Evolutionary conservation across 495 filamentous ascomycete species (phyloP).

Genomic region (Cladorrhinum samala): DNA sequence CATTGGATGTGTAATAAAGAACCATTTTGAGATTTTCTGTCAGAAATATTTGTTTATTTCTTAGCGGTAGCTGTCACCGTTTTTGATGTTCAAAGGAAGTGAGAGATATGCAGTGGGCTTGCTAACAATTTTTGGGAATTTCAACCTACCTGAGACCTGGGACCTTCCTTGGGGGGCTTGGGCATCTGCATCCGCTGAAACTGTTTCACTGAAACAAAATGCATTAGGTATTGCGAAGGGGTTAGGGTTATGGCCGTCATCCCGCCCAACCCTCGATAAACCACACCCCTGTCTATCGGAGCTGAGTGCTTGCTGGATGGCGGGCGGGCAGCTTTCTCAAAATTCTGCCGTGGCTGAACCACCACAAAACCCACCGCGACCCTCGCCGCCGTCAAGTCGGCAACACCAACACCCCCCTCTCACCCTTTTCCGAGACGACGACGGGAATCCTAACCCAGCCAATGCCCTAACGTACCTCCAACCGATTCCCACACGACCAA

Average conservation of each 20-base stretch:
- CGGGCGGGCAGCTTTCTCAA: neutral
- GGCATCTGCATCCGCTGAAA: neutral
- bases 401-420: too few species aligned
- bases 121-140: neutral
- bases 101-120: neutral
- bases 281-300: neutral
- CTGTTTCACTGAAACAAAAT: neutral
- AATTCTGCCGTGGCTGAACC: too few species aligned
- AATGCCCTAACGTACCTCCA: constrained; percentile 11
- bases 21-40: too few species aligned
- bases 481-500: neutral
- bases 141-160: too few species aligned
- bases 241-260: constrained; percentile 5
- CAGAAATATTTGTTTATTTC: neutral
- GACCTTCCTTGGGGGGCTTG: neutral
- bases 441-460: too few species aligned
- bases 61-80: neutral
- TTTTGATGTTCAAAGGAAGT: neutral
- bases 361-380: too few species aligned
- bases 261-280: neutral
- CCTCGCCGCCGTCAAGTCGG: too few species aligned
- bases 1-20: constrained; percentile 88
- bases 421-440: too few species aligned
- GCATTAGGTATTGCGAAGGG: neutral
- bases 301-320: too few species aligned